phyloP scores from a whole-genome alignment of 805 yeast species.

The Candida vaughaniae region DNA sequence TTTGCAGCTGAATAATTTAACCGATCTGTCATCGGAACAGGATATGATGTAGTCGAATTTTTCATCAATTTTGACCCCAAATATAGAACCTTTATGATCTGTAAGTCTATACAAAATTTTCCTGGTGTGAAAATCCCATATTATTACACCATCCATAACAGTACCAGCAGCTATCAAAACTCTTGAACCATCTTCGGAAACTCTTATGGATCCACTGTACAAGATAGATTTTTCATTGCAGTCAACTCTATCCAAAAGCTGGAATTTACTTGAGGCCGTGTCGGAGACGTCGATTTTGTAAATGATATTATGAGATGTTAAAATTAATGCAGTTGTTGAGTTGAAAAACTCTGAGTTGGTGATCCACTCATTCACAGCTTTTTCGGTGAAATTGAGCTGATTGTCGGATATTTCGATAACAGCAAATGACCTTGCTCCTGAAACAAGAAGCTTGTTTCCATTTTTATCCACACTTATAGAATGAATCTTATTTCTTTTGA shows the following conservation, averaged over 20 bases:
- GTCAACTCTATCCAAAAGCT: slow-evolving; percentile 31
- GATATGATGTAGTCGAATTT: slow-evolving; percentile 60
- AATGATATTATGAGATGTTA: slow-evolving; percentile 80
- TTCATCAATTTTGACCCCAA: slow-evolving; percentile 65
- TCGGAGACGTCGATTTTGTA: slow-evolving; percentile 30
- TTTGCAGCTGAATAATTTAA: slow-evolving; percentile 66
- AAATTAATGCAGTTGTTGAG: slow-evolving; percentile 40
- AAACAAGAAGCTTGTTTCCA: slow-evolving; percentile 37
- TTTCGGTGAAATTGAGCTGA: slow-evolving; percentile 31
- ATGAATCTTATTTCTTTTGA: slow-evolving; percentile 78
- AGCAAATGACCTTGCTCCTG: slow-evolving; percentile 74
- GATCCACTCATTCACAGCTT: slow-evolving; percentile 77
- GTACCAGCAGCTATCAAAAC: slow-evolving; percentile 84
- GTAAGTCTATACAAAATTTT: slow-evolving; percentile 53
- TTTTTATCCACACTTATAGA: slow-evolving; percentile 50
- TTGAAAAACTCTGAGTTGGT: slow-evolving; percentile 53
- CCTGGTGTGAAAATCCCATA: slow-evolving; percentile 62
- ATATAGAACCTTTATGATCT: slow-evolving; percentile 90
- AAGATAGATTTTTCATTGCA: slow-evolving; percentile 77
- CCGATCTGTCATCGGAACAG: slow-evolving; percentile 93
- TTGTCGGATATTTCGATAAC: slow-evolving; percentile 30
- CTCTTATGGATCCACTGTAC: slow-evolving; percentile 78
- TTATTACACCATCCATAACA: slow-evolving; percentile 80
- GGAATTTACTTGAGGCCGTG: slow-evolving; percentile 17
- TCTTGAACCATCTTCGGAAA: slow-evolving; percentile 26